A percentile compares a stretch with the other conserved stretches of the same genome.
phyloP scores from a whole-genome alignment of 148 eudicot genomes.

The Rhododendron mucronatum region DNA sequence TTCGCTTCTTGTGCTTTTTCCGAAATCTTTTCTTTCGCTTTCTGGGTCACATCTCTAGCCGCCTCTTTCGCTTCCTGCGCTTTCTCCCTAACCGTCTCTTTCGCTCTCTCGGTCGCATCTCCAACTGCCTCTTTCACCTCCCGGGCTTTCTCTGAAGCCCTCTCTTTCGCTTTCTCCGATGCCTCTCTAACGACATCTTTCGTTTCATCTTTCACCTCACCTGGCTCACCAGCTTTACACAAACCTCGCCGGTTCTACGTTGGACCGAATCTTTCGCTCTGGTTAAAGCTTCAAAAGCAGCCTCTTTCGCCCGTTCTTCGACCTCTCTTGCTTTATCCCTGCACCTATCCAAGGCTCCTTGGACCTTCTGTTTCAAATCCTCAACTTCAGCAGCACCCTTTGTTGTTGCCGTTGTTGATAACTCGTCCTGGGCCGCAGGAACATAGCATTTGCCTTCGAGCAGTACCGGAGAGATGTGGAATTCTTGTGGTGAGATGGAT shows the following conservation, averaged over 20 bases:
- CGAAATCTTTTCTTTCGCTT: not conserved
- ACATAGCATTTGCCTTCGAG: not conserved
- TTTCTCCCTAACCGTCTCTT: not conserved
- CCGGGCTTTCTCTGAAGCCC: not conserved
- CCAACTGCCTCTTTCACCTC: conserved; percentile 9
- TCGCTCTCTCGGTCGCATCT: not conserved
- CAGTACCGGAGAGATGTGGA: not conserved
- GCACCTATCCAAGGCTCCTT: not conserved
- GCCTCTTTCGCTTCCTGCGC: not conserved
- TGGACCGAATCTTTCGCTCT: conserved; percentile 5
- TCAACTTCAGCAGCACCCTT: not conserved
- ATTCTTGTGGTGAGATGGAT: not conserved
- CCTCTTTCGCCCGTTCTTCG: conserved; percentile 14
- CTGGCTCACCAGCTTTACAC: not conserved
- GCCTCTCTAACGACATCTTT: conserved; percentile 1
- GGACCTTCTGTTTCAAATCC: not conserved
- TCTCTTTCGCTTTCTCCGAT: not conserved
- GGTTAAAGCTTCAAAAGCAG: not conserved
- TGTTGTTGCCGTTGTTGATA: not conserved
- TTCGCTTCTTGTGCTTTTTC: not conserved
- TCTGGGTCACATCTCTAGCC: not conserved
- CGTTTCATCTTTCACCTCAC: conserved; percentile 13
- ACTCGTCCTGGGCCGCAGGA: not conserved
- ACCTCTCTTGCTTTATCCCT: conserved; percentile 12
- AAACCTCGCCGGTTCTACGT: not conserved